phyloP scores from a whole-genome alignment of 2,329 filamentous ascomycete species.

The Trichoderma sp. region DNA sequence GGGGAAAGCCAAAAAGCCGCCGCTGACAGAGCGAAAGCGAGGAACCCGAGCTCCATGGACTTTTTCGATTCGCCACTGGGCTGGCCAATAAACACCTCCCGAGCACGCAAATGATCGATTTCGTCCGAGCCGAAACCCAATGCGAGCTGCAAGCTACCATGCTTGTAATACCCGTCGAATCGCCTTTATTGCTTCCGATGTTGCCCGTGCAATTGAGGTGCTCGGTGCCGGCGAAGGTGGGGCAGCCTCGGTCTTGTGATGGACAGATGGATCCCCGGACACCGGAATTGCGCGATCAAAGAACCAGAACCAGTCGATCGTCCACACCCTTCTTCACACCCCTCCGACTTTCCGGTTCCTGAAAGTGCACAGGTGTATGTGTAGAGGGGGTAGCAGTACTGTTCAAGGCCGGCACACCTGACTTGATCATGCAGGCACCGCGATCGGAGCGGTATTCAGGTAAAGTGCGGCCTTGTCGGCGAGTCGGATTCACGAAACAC shows the following conservation, averaged over 20 bases:
- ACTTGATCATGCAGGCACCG: conserved; percentile 18
- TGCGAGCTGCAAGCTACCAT: not conserved
- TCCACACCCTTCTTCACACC: conserved; percentile 2
- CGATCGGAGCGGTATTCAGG: conserved; percentile 3
- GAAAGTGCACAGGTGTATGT: not conserved
- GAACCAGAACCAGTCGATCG: not conserved
- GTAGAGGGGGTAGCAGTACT: not conserved
- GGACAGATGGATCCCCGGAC: not conserved
- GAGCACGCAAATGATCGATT: not conserved
- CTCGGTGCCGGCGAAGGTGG: conserved; percentile 1
- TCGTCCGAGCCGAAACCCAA: conserved; percentile 1
- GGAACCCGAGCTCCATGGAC: conserved; percentile 11
- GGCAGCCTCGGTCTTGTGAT: conserved; percentile 14
- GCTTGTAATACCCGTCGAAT: not conserved
- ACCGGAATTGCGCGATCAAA: not conserved
- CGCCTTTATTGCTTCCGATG: not conserved
- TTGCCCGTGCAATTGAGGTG: not conserved
- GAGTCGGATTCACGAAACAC: conserved; percentile 5
- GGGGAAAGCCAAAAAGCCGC: conserved; percentile 1
- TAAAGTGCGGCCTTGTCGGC: not conserved
- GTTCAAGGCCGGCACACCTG: not conserved
- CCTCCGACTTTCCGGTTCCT: not conserved
- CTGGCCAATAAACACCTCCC: not conserved
- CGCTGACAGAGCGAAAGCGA: conserved; percentile 11
- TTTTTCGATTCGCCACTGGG: conserved; percentile 3